Evolutionary conservation across 768 basidiomycete species (phyloP).

Genomic region (Phylloporus scabripes): DNA sequence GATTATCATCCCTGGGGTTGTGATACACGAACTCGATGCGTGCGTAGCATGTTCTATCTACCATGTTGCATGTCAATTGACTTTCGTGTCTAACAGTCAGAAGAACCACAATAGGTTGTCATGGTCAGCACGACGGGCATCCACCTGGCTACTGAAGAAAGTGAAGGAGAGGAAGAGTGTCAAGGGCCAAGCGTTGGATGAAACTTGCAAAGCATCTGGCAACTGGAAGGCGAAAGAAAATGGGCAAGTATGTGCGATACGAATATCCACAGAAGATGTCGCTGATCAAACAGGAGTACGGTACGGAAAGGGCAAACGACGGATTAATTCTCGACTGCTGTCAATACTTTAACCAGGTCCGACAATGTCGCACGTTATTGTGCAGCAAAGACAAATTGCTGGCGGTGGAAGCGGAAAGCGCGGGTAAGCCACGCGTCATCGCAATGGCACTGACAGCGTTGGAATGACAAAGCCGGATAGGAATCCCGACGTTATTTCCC

Average conservation of each 20-base stretch:
- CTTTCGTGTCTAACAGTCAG: constrained; percentile 25
- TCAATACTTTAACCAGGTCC: constrained; percentile 45
- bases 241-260: constrained; percentile 35
- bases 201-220: constrained; percentile 55
- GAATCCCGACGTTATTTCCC: constrained; percentile 25
- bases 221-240: constrained; percentile 53
- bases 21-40: constrained; percentile 76
- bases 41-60: constrained; percentile 26
- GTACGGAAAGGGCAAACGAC: constrained; percentile 52
- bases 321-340: constrained; percentile 73
- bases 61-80: constrained; percentile 1
- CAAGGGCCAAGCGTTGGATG: constrained; percentile 56
- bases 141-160: constrained; percentile 60
- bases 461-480: constrained; percentile 15
- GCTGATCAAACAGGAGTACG: constrained; percentile 17
- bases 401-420: constrained; percentile 45
- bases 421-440: constrained; percentile 32
- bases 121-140: constrained; percentile 66
- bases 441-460: not conserved
- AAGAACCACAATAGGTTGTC: constrained; percentile 40
- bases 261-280: not conserved
- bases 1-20: constrained; percentile 67
- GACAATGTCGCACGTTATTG: constrained; percentile 46
- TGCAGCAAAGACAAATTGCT: constrained; percentile 70
- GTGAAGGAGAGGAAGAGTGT: constrained; percentile 51